Evolutionary conservation across 352 stramenopile species (phyloP), one percentile per base, ranked within the genome.

Genomic region (Globisporangium cylindrosporum): DNA sequence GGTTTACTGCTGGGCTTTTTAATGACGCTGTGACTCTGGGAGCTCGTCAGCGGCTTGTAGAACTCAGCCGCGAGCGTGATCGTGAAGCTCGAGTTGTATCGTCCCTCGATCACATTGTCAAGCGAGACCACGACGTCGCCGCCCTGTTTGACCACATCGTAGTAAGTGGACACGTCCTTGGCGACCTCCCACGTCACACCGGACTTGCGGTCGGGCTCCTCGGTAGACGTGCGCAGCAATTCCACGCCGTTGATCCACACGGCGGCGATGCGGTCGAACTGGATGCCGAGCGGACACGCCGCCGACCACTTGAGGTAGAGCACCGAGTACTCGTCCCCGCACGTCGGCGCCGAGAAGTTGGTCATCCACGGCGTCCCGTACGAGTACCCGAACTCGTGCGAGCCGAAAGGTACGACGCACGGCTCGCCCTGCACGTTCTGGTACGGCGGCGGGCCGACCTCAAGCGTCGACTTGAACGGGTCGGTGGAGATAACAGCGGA

Each of bases 211-310:
- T 74, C 77, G 4, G 86, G 86, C 55, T 94, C 86, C 48, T 88
- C 75, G 3, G 86, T 93, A 14, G 86, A 92, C 60, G 85, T 92
- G 29, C 86, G 80, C 27, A 94, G 77, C 53, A 94, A 66, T 63
- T 93, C 86, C 62, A 88, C 70, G 24, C 80, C 79, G 62, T 90
- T 89, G 66, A 91, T 69, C 84, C 84, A 94, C 7, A 91, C 80
- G 1, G 82, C 86, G 5, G 78, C 86, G 66, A 91, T 83, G 62
- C 84, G 86, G 62, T 94, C 86, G 64, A 77, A 94, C 64, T 94
- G 86, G 14, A 82, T 72, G 62, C 81, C 81, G 0, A 80, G 64
- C 15, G 74, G 73, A 43, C 75, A 81, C 12, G 67, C 75, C 4
- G 75, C 81, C 36, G 62, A 48, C 80, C 79, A 92, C 41, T 75